Evolutionary conservation across 2,329 filamentous ascomycete genomes (phyloP), one percentile per base, ranked within the genome.

Genomic region (Alternaria sp.): DNA sequence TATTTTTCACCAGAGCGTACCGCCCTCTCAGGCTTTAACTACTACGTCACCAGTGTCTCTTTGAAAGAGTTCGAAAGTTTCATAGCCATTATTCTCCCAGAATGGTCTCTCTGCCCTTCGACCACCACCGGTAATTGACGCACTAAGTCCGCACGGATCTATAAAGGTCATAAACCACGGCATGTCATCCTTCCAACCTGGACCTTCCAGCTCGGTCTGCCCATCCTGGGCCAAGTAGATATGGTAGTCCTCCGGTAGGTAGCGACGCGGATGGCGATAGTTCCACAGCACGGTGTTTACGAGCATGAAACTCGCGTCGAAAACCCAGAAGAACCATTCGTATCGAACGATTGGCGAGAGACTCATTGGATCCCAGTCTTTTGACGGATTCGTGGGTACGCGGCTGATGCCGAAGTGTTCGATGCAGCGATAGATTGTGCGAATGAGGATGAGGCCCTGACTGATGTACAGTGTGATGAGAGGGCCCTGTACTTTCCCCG

Each of bases 291-390:
- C 77, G 15, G 81, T 82, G 66, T 85, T 86, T 52, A 79, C 65
- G 36, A 84, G 81, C 81, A 87, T 86, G 43, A 85, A 76, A 4
- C 76, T 73, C 5, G 80, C 81, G 65, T 87, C 86, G 56, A 87
- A 85, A 21, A 84, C 75, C 78, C 81, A 87, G 62, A 86, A 84
- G 66, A 82, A 84, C 79, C 80, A 83, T 60, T 87, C 85, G 46
- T 83, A 78, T n/a, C 77, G 78, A 50, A 80, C 56, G 62, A 77
- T 64, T 56, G 78, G 75, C 62, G 73, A 72, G 52, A 79, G 69
- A 26, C 59, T 68, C 57, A 68, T 65, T 23, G 80, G 80, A 15
- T 81, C 72, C 28, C 80, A 77, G 13, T 51, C 51, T 5, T 57
- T 23, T 46, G 76, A 66, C 19, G 76, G 79, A 7, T 79, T 79